Conservation (phyloP, 192 early-diverging fungal species). For the Backusella psychrophila region DNA sequence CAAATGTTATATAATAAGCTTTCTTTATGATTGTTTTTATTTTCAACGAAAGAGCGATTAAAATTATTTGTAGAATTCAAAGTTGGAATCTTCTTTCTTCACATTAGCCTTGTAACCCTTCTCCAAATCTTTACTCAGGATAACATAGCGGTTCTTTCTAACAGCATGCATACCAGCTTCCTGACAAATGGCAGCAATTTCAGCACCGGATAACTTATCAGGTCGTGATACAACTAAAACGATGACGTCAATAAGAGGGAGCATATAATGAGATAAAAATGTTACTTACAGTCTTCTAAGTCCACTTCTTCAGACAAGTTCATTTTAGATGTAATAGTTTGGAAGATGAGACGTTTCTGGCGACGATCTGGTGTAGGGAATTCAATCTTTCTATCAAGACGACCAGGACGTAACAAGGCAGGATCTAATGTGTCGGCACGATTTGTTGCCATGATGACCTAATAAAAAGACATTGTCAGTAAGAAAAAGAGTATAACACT, state of each 20-base stretch:
- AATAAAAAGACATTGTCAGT: not conserved
- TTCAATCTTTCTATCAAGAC: conserved; percentile 98
- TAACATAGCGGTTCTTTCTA: conserved; percentile 96
- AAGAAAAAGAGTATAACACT: not conserved
- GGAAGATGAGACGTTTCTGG: conserved; percentile 96
- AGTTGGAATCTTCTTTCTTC: conserved; percentile 93
- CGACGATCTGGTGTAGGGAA: conserved; percentile 97
- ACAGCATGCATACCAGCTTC: conserved; percentile 99
- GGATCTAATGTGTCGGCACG: conserved; percentile 97
- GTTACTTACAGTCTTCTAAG: conserved; percentile 86
- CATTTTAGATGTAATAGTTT: conserved; percentile 95
- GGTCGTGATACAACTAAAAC: conserved; percentile 86
- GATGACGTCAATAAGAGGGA: not conserved
- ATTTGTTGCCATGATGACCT: conserved; percentile 99
- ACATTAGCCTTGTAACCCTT: conserved; percentile 95
- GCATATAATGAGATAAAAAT: not conserved
- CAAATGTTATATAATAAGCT: not conserved
- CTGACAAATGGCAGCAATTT: conserved; percentile 97
- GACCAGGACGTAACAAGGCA: conserved; percentile 93
- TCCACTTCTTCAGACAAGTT: conserved; percentile 98
- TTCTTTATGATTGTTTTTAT: not conserved
- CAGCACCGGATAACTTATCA: conserved; percentile 95
- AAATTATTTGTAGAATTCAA: conserved; percentile 91
- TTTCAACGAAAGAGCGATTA: not conserved
- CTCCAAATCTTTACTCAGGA: conserved; percentile 93